Conservation (phyloP, 148 eudicot genomes). For the Chenopodium formosanum region DNA sequence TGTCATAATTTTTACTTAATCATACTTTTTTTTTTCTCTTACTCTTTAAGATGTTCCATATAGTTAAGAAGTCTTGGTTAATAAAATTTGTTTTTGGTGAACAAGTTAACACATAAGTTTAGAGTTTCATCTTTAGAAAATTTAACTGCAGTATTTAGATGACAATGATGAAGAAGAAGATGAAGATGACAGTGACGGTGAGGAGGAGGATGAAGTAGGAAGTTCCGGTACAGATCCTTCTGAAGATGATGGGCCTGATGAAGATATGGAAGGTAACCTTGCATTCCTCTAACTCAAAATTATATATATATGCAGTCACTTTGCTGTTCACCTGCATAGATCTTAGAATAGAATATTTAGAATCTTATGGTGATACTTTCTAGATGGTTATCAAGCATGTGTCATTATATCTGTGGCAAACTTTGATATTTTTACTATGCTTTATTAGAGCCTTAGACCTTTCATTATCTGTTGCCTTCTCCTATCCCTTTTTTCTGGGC, state of each 20-base stretch:
- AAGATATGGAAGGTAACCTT: constrained; percentile 37
- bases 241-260: constrained; percentile 42
- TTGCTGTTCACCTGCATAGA: not conserved
- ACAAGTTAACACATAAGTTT: not conserved
- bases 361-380: not conserved
- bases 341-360: not conserved
- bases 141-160: constrained; percentile 41
- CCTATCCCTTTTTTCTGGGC: not conserved
- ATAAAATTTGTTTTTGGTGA: not conserved
- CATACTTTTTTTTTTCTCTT: not conserved
- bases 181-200: constrained; percentile 27
- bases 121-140: not conserved
- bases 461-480: not conserved
- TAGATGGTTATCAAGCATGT: not conserved
- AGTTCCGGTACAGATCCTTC: constrained; percentile 39
- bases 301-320: not conserved
- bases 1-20: not conserved
- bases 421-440: not conserved
- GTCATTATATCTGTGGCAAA: not conserved
- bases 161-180: constrained; percentile 38
- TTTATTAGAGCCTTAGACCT: not conserved
- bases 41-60: not conserved
- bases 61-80: not conserved
- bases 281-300: not conserved
- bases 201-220: constrained; percentile 37